A percentile compares a stretch with the other conserved stretches of the same genome.
Evolutionary conservation across 805 yeast genomes (phyloP).

Genomic region (Sugiyamaella mastotermitis): DNA sequence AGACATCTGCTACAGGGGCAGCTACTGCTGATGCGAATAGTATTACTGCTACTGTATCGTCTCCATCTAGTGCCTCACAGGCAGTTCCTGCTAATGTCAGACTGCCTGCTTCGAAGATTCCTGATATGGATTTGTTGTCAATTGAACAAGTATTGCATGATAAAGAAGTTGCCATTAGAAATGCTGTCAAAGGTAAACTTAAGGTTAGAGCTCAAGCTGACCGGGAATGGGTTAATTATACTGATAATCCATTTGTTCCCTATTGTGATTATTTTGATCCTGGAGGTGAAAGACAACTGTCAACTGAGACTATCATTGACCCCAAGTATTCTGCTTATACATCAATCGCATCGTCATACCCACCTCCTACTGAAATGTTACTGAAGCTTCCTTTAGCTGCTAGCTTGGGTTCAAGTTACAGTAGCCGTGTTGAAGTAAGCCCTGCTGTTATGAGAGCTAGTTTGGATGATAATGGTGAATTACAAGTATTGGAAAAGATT

Average conservation of each 20-base stretch:
- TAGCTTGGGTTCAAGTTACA: constrained; percentile 24
- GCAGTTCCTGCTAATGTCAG: constrained; percentile 65
- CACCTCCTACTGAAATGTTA: constrained; percentile 38
- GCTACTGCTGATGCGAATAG: constrained; percentile 1
- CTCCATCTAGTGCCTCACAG: constrained; percentile 6
- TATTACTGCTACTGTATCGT: constrained; percentile 11
- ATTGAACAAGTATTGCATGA: constrained; percentile 68
- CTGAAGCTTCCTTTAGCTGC: constrained; percentile 25
- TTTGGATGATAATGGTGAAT: constrained; percentile 17
- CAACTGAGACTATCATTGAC: constrained; percentile 38
- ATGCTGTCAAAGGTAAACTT: constrained; percentile 82
- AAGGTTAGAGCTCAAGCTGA: constrained; percentile 62
- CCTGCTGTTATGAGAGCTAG: constrained; percentile 20
- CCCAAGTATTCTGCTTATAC: constrained; percentile 70
- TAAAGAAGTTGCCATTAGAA: constrained; percentile 69
- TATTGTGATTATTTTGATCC: constrained; percentile 62
- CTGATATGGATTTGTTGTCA: constrained; percentile 84
- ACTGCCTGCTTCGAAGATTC: constrained; percentile 84
- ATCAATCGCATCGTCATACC: constrained; percentile 49
- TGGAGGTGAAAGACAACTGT: constrained; percentile 22
- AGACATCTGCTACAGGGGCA: constrained; percentile 30
- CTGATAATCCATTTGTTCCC: constrained; percentile 84
- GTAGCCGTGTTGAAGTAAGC: constrained; percentile 21
- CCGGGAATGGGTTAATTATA: constrained; percentile 66
- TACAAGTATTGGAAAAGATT: constrained; percentile 12